Base-by-base conservation (phyloP, 306 rosid genomes). In the Dicorynia guianensis region DNA sequence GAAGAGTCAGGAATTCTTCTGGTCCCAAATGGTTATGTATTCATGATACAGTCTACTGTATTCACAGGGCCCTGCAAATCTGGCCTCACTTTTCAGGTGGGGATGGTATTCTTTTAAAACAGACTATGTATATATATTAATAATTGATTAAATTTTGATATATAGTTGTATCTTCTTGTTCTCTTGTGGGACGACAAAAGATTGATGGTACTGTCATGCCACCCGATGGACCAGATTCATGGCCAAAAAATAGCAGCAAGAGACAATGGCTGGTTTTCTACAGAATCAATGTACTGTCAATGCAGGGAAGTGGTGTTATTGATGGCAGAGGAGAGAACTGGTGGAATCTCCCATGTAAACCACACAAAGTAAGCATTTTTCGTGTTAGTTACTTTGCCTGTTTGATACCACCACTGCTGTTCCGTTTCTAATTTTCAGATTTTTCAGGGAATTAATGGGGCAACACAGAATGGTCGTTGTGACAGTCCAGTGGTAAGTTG, bases 311-410 rank as follows among this genome's bases (percentile, higher is more conserved):
- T 67, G 96, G 93, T 46, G 48, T 82, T 50, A 71, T 88, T 48
- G 85, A 90, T 87, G 93, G 93, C 10, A 86, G 79, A 74, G 96
- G 93, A 69, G 79, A 86, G 82, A 82, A 86, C 69, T 90, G 96
- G 93, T 88, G 96, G 96, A 67, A 86, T 59, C 93, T 87, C 60
- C 89, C 89, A 6, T 84, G 93, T 75, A 87, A 86, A 53, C 88
- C 90, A 38, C 88, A 86, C 81, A 80, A 80, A 69, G 92, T 82
- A 85, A 20, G 57, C 40, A 2, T 4, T 56, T 71, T 49, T 53
- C n/a, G n/a, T n/a, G n/a, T n/a, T n/a, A n/a, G n/a, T n/a, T n/a
- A n/a, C n/a, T n/a, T 13, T 1, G 11, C 25, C 14, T 39, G 36
- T 72, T 0, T 63, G 4, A 39, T 0, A 13, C 61, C 46, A 39